Evolutionary conservation across 148 eudicot species (phyloP).

Genomic region (Amaranthus cruentus): DNA sequence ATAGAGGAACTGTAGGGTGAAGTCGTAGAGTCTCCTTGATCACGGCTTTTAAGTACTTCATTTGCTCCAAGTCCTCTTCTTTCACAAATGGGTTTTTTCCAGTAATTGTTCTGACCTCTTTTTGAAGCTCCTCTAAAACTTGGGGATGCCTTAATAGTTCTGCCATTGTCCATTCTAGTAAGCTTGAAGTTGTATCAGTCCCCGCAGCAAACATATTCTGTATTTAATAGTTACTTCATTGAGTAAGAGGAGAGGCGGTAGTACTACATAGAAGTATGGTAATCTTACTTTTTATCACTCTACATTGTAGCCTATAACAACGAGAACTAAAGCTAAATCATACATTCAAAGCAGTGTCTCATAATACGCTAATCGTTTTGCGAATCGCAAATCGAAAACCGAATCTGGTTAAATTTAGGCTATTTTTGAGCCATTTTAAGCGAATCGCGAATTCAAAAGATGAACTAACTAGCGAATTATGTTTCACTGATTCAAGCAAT

Average conservation of each 20-base stretch:
- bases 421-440: too few species aligned
- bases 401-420: too few species aligned
- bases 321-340: too few species aligned
- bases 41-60: conserved; percentile 35
- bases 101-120: conserved; percentile 25
- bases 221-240: not conserved
- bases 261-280: too few species aligned
- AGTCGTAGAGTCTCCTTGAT: conserved; percentile 33
- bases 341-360: too few species aligned
- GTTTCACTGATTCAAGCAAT: too few species aligned
- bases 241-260: too few species aligned
- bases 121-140: conserved; percentile 28
- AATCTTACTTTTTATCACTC: not conserved
- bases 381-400: too few species aligned
- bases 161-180: conserved; percentile 47
- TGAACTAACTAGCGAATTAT: too few species aligned
- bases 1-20: conserved; percentile 32
- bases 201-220: conserved; percentile 52
- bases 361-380: too few species aligned
- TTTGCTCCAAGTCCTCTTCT: conserved; percentile 30
- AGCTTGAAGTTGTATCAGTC: conserved; percentile 36
- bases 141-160: conserved; percentile 40
- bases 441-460: too few species aligned
- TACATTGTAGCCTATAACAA: not conserved
- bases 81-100: conserved; percentile 12